Conservation (phyloP, 495 filamentous ascomycete genomes). For the Aspergillus leporis region DNA sequence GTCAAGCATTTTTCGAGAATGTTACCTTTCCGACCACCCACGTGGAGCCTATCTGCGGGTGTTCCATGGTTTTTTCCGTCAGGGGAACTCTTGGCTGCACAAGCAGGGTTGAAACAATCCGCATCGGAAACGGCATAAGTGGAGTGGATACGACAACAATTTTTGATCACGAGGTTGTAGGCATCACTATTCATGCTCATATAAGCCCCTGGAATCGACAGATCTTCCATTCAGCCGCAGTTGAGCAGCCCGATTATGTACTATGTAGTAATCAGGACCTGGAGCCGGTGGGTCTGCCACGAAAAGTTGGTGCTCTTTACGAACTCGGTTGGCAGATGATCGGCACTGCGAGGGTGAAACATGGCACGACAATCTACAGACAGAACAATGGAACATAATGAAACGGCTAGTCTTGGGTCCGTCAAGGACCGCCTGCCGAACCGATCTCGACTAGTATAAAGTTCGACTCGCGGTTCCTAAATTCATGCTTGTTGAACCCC, state of each 20-base stretch:
- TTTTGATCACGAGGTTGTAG: neutral
- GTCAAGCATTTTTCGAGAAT: too few relatives aligned
- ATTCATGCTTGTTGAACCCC: neutral
- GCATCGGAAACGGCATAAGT: neutral
- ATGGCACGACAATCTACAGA: neutral
- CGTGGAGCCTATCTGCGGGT: too few relatives aligned
- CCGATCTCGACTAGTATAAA: neutral
- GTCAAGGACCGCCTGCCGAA: neutral
- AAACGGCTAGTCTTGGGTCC: neutral
- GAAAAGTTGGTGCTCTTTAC: neutral
- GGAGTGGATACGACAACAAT: neutral
- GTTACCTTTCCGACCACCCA: too few relatives aligned
- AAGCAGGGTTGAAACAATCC: neutral
- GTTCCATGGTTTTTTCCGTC: neutral
- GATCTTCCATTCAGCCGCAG: neutral
- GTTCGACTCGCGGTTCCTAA: neutral
- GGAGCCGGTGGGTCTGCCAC: neutral
- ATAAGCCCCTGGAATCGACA: neutral
- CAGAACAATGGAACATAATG: conserved; percentile 4
- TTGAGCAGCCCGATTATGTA: neutral
- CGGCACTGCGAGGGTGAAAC: neutral
- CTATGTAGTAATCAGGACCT: neutral
- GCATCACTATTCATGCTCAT: neutral
- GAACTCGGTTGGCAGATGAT: neutral
- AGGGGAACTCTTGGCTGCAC: neutral